These are phyloP conservation scores for Eucalyptus cladocalyx DNA, from an alignment of 345 rosid genomes.

Conservation along the genomic window DNA sequence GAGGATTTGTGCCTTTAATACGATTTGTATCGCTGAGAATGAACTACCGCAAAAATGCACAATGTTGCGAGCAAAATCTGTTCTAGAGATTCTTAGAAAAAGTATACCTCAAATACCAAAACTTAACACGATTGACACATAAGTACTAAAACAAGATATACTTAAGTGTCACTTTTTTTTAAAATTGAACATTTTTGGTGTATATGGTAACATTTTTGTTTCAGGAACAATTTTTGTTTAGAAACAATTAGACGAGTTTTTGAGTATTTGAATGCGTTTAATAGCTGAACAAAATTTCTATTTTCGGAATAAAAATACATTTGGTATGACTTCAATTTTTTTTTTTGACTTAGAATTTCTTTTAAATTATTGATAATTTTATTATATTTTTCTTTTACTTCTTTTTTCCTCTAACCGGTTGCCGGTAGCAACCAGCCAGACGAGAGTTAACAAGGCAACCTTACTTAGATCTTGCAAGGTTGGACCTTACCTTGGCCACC, in stretches of 20 bases:
- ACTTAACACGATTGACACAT: fast-evolving
- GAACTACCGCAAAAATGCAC: background rate
- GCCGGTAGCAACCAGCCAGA: fast-evolving
- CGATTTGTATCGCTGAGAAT: background rate
- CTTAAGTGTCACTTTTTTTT: too few relatives aligned
- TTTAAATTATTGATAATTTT: too few relatives aligned
- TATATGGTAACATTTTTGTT: fast-evolving
- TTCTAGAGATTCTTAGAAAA: background rate
- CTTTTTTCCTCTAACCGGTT: fast-evolving
- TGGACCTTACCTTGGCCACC: fast-evolving
- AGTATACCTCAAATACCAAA: fast-evolving
- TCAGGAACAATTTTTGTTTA: fast-evolving
- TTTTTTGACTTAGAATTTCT: too few relatives aligned
- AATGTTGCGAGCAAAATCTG: background rate
- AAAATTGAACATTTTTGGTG: too few relatives aligned
- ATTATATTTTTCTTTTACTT: too few relatives aligned
- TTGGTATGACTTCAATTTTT: fast-evolving
- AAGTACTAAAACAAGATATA: too few relatives aligned
- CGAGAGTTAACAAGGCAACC: fast-evolving
- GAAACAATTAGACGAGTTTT: fast-evolving
- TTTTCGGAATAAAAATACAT: fast-evolving
- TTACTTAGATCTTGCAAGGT: too few relatives aligned
- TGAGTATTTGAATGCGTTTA: too few relatives aligned
- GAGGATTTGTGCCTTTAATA: background rate
- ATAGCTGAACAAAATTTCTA: fast-evolving